Evolutionary conservation across 306 rosid species (phyloP), one percentile per base, ranked within the genome.

Genomic region (Cicer chorassanicum): DNA sequence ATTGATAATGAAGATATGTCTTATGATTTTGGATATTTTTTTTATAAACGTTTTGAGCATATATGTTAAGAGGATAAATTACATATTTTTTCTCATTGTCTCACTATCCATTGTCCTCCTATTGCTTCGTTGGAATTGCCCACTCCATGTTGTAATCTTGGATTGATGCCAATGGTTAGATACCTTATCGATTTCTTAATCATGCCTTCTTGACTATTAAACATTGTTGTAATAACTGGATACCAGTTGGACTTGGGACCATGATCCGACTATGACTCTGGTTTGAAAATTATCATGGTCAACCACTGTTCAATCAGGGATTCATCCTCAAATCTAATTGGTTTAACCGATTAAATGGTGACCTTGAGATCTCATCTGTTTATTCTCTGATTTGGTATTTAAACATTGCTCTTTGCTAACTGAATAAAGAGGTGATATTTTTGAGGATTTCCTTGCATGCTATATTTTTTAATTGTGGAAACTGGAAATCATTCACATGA

Each of bases 121-220:
- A 38, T 62, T 13, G 13, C 13, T 7, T 62, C 29, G 5, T 34
- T 60, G 18, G 65, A 60, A 42, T 60, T 60, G 43, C 49, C 49
- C 34, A 15, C 48, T 63, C 12, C 29, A 4, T 40, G 14, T 41
- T 40, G 49, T 41, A 39, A 41, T 63, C 21, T 8, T 6, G 21
- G 24, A 40, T 63, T 2, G 6, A 51, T 9, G 59, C 29, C 49
- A 14, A 39, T 59, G 38, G 59, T 80, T 90, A 60, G 89, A 89
- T 84, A 85, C 59, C 15, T 18, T 54, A 16, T 54, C 19, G 6
- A 18, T 18, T 8, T 54, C 60, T 46, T 54, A 29, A 15, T 16
- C 60, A 54, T 8, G 60, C 34, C 36, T 18, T 54, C 2, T 54
- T 54, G 5, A 8, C 60, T 54, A 54, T 8, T 16, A 54, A 54